Base-by-base conservation (phyloP, 2,329 filamentous ascomycete genomes). In the Rhynchosporium graminicola region DNA sequence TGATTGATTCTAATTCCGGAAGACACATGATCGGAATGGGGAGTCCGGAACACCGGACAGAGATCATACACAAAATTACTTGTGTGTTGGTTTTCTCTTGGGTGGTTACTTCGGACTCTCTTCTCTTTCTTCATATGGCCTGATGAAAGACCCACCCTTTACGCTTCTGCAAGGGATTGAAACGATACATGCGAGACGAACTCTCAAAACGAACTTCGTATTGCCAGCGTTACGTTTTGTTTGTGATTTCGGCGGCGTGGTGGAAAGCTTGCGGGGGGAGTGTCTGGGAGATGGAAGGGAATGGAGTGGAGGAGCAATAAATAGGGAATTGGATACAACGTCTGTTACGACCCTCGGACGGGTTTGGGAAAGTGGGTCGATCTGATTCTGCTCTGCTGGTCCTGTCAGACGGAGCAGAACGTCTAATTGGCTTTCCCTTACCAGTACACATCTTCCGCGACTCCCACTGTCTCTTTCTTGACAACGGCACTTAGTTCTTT, bases 331-430 rank as follows among this genome's bases (percentile, higher is more conserved):
- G 48, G 48, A 29, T 59, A 67, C 67, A 67, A 65, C 64, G 67
- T 69, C 70, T 72, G 67, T 72, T 68, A 73, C 72, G 70, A 72
- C 63, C 66, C 69, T 58, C 70, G 71, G 68, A 70, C 68, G 67
- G 61, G 50, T 33, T 57, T 38, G 28, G 56, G 42, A 38, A 15
- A 20, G 20, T 20, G 20, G 20, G 20, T 20, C 20, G 20, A 20
- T 20, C 20, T 20, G 20, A 20, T 20, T 20, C 20, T 20, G 20
- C 20, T 20, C 20, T 20, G 20, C 20, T 20, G 20, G 20, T 20
- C 20, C 20, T 20, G 20, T 20, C 20, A 20, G 20, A 48, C 26
- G 4, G 45, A 20, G 6, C 4, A 12, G 8, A 15, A 43, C 36
- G 15, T 28, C 29, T 28, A 31, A 29, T 38, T 10, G 28, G 15